Conservation (phyloP, 768 basidiomycete genomes). For the Pleurotus tuoliensis region DNA sequence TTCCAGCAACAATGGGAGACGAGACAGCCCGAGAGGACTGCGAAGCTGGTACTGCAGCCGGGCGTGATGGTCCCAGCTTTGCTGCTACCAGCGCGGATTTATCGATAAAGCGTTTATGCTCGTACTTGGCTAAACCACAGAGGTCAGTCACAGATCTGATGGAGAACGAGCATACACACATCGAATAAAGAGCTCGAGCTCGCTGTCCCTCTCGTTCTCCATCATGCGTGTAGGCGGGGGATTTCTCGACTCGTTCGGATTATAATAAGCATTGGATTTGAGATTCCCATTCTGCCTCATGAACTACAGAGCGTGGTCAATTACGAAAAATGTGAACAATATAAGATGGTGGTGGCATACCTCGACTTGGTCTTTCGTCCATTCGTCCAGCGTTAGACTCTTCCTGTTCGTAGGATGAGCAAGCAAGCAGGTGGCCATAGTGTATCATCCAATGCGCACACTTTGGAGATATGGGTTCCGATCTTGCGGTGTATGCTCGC, state of each 20-base stretch:
- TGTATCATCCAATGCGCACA: slow-evolving; percentile 47
- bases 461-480: slow-evolving; percentile 90
- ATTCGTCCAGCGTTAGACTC: slow-evolving; percentile 83
- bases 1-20: slow-evolving; percentile 9
- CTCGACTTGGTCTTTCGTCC: slow-evolving; percentile 87
- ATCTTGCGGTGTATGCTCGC: slow-evolving; percentile 93
- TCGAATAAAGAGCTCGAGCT: slow-evolving; percentile 88
- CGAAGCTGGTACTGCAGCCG: slow-evolving; percentile 23
- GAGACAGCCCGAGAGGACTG: slow-evolving; percentile 9
- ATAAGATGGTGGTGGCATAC: slow-evolving; percentile 34
- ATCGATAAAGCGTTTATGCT: slow-evolving; percentile 66
- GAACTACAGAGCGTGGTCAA: slow-evolving; percentile 34
- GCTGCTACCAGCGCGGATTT: slow-evolving; percentile 42
- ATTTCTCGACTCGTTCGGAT: slow-evolving; percentile 77
- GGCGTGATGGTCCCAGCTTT: slow-evolving; percentile 41
- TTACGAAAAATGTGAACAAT: background rate
- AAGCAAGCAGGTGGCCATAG: background rate
- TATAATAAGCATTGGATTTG: slow-evolving; percentile 75
- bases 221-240: slow-evolving; percentile 81
- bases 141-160: slow-evolving; percentile 4
- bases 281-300: slow-evolving; percentile 83
- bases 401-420: slow-evolving; percentile 49
- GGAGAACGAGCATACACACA: slow-evolving; percentile 38
- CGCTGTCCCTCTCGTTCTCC: slow-evolving; percentile 80
- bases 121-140: slow-evolving; percentile 61